Evolutionary conservation across 306 rosid genomes (phyloP), one percentile per base, ranked within the genome.

Genomic region (Trifolium subterraneum): DNA sequence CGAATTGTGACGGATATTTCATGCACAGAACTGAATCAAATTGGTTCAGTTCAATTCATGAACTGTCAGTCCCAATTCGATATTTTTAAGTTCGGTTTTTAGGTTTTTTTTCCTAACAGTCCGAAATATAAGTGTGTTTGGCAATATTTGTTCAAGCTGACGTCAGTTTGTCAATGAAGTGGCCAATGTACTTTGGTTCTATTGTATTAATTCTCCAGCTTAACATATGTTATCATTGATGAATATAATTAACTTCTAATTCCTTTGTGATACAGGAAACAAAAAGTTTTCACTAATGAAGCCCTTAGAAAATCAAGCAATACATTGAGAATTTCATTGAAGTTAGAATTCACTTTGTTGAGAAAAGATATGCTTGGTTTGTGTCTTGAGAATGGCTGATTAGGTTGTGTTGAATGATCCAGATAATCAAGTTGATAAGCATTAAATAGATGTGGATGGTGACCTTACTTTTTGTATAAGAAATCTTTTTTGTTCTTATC

Each of bases 251-350:
- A 20, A 73, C 67, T 38, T 60, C 9, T 39, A 13, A 29, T 61
- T 80, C 11, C 44, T 61, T 48, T 42, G 9, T 42, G 22, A 44
- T 75, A 25, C 73, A 70, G 80, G 80, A 55, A 31, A 63, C 77
- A 12, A 3, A 3, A 41, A 18, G 19, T 35, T 42, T 42, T 69
- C 25, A 56, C 47, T 4, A 20, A 8, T 41, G 80, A 69, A 62
- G 63, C 22, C 7, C 1, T 7, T 52, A 64, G 54, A 25, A 42
- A n/a, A 2, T 27, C 44, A 36, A 66, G 42, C 79, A 72, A 12
- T 20, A 4, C 50, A 13, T 42, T 62, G 56, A 75, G 64, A 52
- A 31, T 56, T 76, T 73, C 36, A 31, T 23, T 31, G 68, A 68
- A 73, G 58, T 59, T 25, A 79, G 13, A 68, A 14, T 29, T 50